Base-by-base conservation (phyloP, 331 rosid species). In the Spiraea crenata region DNA sequence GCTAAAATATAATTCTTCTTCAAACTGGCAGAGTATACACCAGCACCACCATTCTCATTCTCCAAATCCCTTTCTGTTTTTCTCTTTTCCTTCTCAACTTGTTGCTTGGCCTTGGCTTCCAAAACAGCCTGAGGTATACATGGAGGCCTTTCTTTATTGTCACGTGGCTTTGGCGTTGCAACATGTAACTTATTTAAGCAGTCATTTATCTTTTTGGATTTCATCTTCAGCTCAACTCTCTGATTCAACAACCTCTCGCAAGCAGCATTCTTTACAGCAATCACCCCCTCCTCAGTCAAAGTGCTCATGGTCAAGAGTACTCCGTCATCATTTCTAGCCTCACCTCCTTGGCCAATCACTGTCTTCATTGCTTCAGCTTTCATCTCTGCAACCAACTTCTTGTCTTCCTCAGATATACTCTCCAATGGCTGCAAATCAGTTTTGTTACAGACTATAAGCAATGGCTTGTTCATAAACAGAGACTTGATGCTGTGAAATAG, bases 21-120 rank as follows among this genome's bases (percentile, higher is more conserved):
- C 70, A 91, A 81, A 83, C 83, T 91, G 66, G 89, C 89, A 7
- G 96, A 85, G 78, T 91, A 91, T 16, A 91, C 97, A 65, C 97
- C 96, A 0, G 97, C 97, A 20, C 97, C 97, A 17, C 97, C 97
- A 74, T 91, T 91, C 77, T 91, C 96, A 45, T 91, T 13, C 87
- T 89, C 96, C 80, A 91, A 63, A 67, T 91, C 93, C 86, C 69
- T 88, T 71, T 88, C 93, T 46, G 93, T 86, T 67, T 80, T 89
- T 62, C 78, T 88, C 79, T 80, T 81, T 68, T 82, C 87, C 76
- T 69, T 81, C 74, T 85, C 93, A 12, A 81, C 91, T 19, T 77
- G 88, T 85, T 80, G 67, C 82, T 77, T 83, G 7, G 89, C 90
- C 74, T 37, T 90, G 44, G 90, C 92, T 84, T 86, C 91, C 78